Conservation (phyloP, 225 moss, liverwort and hornwort species). For the Polytrichum formosum region DNA sequence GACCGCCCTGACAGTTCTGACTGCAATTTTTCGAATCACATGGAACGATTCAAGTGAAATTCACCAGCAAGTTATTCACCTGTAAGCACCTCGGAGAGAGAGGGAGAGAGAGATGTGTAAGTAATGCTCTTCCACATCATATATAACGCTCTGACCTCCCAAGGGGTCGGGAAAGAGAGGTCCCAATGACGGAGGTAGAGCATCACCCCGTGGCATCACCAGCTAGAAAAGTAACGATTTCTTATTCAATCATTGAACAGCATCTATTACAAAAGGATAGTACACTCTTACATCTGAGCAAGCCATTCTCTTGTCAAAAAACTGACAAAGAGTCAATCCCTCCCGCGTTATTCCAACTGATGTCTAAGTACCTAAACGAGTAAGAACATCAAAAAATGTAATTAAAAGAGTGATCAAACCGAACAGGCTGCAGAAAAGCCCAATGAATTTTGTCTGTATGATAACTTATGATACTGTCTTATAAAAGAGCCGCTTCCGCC, state of each 20-base stretch:
- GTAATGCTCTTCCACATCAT: no score
- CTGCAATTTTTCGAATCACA: no score
- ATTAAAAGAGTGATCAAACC: constrained; percentile 1
- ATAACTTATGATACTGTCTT: neutral
- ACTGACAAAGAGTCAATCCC: constrained; percentile 3
- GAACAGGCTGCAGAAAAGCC: constrained; percentile 5
- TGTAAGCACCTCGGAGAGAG: no score
- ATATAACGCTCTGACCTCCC: no score
- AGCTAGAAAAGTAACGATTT: neutral
- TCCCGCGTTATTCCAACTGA: neutral
- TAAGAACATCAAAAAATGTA: neutral
- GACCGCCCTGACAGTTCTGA: no score
- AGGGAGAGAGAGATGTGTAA: no score
- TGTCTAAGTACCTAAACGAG: neutral
- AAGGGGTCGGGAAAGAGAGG: no score
- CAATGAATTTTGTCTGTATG: constrained; percentile 10
- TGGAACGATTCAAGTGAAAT: no score
- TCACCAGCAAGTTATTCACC: no score
- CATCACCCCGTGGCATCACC: neutral
- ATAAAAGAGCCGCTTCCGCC: constrained; percentile 1
- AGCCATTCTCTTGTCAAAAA: constrained; percentile 4
- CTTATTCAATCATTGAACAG: neutral
- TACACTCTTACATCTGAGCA: constrained; percentile 3
- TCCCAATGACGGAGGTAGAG: no score
- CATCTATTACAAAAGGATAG: neutral